phyloP scores from a whole-genome alignment of 495 filamentous ascomycete species.

The Tuber calosporum region DNA sequence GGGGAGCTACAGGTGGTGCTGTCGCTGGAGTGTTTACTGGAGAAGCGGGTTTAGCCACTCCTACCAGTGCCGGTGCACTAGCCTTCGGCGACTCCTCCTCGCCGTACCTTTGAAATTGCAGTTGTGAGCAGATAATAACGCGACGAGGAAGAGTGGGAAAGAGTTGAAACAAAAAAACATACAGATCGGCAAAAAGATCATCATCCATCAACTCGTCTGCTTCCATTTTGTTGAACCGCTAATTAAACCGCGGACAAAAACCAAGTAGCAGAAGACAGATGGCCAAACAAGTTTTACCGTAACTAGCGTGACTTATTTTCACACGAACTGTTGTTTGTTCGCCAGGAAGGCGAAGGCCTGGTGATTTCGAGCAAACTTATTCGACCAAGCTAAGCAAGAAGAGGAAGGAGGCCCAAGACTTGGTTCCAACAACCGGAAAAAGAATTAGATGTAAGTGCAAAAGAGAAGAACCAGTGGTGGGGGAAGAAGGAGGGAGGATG shows the following conservation, averaged over 20 bases:
- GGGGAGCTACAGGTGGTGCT: constrained; percentile 6
- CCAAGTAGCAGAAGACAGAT: background rate
- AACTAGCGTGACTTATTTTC: background rate
- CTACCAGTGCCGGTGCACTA: constrained; percentile 12
- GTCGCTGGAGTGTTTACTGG: constrained; percentile 11
- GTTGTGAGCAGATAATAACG: constrained; percentile 22
- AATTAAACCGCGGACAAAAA: constrained; percentile 8
- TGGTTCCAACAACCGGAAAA: background rate
- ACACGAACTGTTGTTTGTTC: constrained; percentile 13
- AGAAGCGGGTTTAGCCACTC: constrained; percentile 16
- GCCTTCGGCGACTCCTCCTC: constrained; percentile 57
- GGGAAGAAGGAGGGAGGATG: constrained; percentile 13
- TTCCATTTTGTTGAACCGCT: constrained; percentile 30
- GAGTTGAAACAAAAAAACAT: constrained; percentile 44
- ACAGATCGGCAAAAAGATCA: constrained; percentile 98
- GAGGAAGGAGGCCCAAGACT: background rate
- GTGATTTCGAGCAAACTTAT: background rate
- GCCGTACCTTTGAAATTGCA: constrained; percentile 60
- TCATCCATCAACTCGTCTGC: constrained; percentile 76
- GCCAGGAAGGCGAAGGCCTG: background rate
- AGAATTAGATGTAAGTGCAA: background rate
- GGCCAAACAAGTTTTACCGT: background rate
- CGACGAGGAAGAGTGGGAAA: constrained; percentile 12
- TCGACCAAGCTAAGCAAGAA: background rate
- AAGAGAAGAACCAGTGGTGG: constrained; percentile 10